Evolutionary conservation across 1,284 basidiomycete genomes (phyloP).

Genomic region (Leccinum ponderosum): DNA sequence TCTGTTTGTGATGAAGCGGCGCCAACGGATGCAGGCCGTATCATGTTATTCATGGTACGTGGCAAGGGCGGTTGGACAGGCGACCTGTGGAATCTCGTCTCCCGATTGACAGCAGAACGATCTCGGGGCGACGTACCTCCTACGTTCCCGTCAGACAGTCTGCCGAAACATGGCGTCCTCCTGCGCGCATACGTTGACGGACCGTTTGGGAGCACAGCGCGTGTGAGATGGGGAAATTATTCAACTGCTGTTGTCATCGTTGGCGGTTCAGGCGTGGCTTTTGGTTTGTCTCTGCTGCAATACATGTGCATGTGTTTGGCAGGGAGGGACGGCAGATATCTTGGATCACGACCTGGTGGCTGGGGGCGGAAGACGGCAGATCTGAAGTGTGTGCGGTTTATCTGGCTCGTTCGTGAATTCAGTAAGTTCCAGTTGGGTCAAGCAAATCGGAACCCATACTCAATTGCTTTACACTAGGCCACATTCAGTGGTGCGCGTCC

Average conservation of each 20-base stretch:
- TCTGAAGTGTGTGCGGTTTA: conserved; percentile 69
- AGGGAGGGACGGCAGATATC: conserved; percentile 47
- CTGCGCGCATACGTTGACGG: conserved; percentile 73
- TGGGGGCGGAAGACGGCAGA: conserved; percentile 41
- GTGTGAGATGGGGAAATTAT: conserved; percentile 67
- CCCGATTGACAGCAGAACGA: conserved; percentile 38
- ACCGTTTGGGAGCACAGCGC: conserved; percentile 74
- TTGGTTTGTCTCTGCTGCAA: conserved; percentile 73
- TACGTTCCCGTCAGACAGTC: conserved; percentile 1
- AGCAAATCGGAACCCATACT: neutral
- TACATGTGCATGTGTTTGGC: conserved; percentile 67
- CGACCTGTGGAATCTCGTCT: conserved; percentile 63
- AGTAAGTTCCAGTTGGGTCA: conserved; percentile 44
- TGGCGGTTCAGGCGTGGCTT: conserved; percentile 82
- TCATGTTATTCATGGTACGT: conserved; percentile 75
- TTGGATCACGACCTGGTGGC: conserved; percentile 45
- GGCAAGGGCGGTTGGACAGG: conserved; percentile 78
- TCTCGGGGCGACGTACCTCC: conserved; percentile 29
- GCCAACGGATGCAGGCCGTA: conserved; percentile 45
- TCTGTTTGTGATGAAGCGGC: conserved; percentile 63
- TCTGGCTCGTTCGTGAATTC: conserved; percentile 86
- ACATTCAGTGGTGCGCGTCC: conserved; percentile 82
- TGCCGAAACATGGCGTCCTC: conserved; percentile 53
- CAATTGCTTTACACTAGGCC: conserved; percentile 46
- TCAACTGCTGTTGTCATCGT: conserved; percentile 71